These are phyloP conservation scores for Didymella exigua DNA, from an alignment of 2,329 filamentous ascomycete genomes.

Conservation along the genomic window DNA sequence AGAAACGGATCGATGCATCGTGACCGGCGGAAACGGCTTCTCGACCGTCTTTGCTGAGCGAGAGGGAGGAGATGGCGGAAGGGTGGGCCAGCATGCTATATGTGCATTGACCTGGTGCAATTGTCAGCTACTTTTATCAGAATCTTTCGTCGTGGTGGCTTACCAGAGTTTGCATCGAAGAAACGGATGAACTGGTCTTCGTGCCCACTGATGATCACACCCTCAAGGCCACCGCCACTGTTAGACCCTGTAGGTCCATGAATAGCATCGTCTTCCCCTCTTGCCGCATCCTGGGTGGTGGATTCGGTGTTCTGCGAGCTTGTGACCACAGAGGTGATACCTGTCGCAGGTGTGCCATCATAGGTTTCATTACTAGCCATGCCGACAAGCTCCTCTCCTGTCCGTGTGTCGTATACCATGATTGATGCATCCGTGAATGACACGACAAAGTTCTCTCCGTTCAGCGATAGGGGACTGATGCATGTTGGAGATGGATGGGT, in stretches of 20 bases:
- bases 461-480: slow-evolving; percentile 84
- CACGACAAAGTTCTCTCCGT: slow-evolving; percentile 88
- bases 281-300: slow-evolving; percentile 62
- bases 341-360: slow-evolving; percentile 79
- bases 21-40: slow-evolving; percentile 96
- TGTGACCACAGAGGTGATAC: slow-evolving; percentile 89
- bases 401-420: slow-evolving; percentile 88
- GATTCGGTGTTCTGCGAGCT: slow-evolving; percentile 81
- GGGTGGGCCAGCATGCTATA: slow-evolving; percentile 99
- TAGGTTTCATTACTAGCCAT: slow-evolving; percentile 97
- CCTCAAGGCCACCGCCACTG: slow-evolving; percentile 76
- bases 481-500: slow-evolving; percentile 81
- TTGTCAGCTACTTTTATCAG: not conserved
- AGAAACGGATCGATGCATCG: slow-evolving; percentile 94
- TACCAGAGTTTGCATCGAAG: slow-evolving; percentile 99
- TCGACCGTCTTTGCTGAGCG: slow-evolving; percentile 87
- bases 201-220: slow-evolving; percentile 93
- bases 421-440: slow-evolving; percentile 90
- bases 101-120: slow-evolving; percentile 84
- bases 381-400: slow-evolving; percentile 85
- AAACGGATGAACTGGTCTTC: slow-evolving; percentile 96
- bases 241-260: slow-evolving; percentile 83
- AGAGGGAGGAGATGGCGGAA: slow-evolving; percentile 87
- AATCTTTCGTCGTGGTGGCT: slow-evolving; percentile 42
- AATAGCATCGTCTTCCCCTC: slow-evolving; percentile 75